These are phyloP conservation scores for Cystobasidium ongulense DNA, from an alignment of 768 basidiomycete species.

Conservation along the genomic window DNA sequence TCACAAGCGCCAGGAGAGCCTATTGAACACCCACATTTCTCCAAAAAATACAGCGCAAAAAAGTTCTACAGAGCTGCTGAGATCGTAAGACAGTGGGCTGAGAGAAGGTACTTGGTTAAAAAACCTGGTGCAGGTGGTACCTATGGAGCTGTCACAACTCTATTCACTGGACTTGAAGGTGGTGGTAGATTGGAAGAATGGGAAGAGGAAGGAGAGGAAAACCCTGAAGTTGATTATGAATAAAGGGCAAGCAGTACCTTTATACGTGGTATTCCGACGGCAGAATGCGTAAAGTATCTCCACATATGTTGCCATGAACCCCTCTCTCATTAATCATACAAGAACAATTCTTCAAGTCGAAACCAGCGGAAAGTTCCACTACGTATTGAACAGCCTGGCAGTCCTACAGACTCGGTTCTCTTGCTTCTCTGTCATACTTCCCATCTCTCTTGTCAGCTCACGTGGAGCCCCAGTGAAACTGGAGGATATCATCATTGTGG, in stretches of 20 bases:
- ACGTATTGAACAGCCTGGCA: no score
- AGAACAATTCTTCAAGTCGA: no score
- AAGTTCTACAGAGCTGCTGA: conserved; percentile 77
- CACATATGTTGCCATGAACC: no score
- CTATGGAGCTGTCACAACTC: neutral
- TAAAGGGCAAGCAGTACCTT: neutral
- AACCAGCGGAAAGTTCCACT: no score
- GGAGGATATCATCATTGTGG: no score
- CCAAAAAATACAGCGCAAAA: conserved; percentile 79
- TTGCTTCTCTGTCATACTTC: no score
- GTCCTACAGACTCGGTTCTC: no score
- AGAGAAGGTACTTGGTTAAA: conserved; percentile 51
- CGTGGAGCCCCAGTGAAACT: no score
- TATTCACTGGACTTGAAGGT: conserved; percentile 10
- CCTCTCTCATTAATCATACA: no score
- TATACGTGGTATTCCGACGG: no score
- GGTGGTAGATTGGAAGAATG: conserved; percentile 25
- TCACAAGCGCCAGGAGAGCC: conserved; percentile 24
- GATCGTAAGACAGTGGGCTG: conserved; percentile 77
- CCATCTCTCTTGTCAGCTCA: no score
- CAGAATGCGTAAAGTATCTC: no score
- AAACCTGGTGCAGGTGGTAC: neutral
- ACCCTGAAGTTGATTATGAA: conserved; percentile 14
- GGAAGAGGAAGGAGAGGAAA: conserved; percentile 19
- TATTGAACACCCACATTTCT: conserved; percentile 64